Conservation (phyloP, 148 eudicot genomes). For the Camellia granthamiana region DNA sequence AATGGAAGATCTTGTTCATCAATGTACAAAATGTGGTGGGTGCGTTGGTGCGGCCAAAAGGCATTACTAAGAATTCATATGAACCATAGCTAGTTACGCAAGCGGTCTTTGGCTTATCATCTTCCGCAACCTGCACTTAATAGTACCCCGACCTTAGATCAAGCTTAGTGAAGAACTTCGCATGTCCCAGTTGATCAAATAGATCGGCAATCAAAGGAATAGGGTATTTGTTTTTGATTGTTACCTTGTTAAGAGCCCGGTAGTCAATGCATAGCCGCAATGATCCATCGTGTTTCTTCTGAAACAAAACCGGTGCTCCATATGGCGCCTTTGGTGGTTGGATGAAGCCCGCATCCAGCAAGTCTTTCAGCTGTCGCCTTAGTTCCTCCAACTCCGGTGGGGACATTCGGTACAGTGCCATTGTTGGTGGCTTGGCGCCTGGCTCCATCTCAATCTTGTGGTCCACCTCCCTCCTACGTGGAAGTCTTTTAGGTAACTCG, state of each 20-base stretch:
- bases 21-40: not conserved
- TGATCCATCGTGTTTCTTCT: not conserved
- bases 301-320: not conserved
- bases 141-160: constrained; percentile 2
- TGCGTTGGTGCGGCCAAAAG: not conserved
- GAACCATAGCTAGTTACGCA: not conserved
- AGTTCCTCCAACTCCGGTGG: not conserved
- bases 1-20: not conserved
- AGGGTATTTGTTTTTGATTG: constrained; percentile 8
- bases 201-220: not conserved
- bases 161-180: not conserved
- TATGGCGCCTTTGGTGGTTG: not conserved
- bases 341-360: constrained; percentile 1
- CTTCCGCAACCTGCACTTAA: not conserved
- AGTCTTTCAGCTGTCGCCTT: not conserved
- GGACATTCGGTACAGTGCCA: not conserved
- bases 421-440: too few relatives aligned
- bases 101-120: not conserved
- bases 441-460: too few relatives aligned
- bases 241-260: not conserved
- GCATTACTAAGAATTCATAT: not conserved
- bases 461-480: too few relatives aligned
- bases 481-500: too few relatives aligned
- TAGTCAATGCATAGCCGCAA: constrained; percentile 3
- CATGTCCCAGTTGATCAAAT: not conserved